These are phyloP conservation scores for Hanseniaspora jakobsenii DNA, from an alignment of 805 yeast genomes.

Conservation along the genomic window DNA sequence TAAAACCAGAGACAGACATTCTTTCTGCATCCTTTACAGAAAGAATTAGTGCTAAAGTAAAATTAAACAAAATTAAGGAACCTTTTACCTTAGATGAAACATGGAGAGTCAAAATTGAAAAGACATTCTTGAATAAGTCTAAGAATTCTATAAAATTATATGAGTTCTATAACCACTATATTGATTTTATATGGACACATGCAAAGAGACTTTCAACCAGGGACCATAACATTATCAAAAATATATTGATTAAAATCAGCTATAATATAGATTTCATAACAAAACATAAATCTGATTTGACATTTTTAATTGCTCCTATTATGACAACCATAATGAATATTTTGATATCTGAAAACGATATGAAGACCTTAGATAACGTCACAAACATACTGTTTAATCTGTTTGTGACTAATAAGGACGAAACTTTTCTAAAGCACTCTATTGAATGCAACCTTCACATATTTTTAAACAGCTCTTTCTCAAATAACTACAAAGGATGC, in stretches of 20 bases:
- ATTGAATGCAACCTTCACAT: conserved; percentile 16
- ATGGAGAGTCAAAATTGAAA: conserved; percentile 12
- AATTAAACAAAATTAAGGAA: background rate
- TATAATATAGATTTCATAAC: background rate
- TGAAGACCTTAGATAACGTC: conserved; percentile 18
- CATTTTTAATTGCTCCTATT: background rate
- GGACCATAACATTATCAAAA: background rate
- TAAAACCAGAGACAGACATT: background rate
- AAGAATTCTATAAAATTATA: conserved; percentile 6
- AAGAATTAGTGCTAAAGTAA: background rate
- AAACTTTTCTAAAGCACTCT: conserved; percentile 17
- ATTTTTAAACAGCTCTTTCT: conserved; percentile 11
- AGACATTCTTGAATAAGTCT: background rate
- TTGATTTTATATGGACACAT: conserved; percentile 1
- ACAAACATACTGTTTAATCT: conserved; percentile 24
- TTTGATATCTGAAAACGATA: background rate
- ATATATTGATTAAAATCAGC: background rate
- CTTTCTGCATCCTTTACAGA: background rate
- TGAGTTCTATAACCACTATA: conserved; percentile 13
- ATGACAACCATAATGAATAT: background rate
- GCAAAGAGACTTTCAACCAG: background rate
- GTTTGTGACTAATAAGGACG: conserved; percentile 19
- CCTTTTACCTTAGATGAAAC: conserved; percentile 5
- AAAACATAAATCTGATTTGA: background rate
- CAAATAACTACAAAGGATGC: background rate